A percentile compares a stretch with the other conserved stretches of the same genome.
These are phyloP conservation scores for Jaapia argillacea DNA, from an alignment of 768 basidiomycete species.

Conservation along the genomic window DNA sequence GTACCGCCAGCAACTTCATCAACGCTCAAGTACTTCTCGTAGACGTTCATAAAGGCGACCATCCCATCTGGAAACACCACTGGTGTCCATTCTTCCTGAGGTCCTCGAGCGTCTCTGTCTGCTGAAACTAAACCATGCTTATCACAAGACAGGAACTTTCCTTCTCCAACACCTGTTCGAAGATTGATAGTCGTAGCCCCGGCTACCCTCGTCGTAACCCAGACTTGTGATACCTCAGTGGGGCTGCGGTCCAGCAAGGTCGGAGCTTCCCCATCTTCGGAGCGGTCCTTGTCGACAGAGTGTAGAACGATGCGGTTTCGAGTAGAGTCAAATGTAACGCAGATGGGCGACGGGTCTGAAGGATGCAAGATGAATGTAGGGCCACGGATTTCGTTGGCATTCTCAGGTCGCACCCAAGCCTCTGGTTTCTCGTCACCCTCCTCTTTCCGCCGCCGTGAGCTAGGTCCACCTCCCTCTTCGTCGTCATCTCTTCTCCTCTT, in stretches of 20 bases:
- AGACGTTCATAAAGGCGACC: conserved; percentile 81
- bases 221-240: conserved; percentile 79
- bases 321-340: conserved; percentile 69
- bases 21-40: conserved; percentile 78
- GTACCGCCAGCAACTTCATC: conserved; percentile 84
- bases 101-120: conserved; percentile 82
- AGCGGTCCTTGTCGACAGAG: conserved; percentile 47
- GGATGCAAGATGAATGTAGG: conserved; percentile 84
- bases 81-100: conserved; percentile 92
- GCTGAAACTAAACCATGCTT: conserved; percentile 76
- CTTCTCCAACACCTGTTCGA: conserved; percentile 78
- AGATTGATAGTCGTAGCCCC: conserved; percentile 80
- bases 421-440: conserved; percentile 57
- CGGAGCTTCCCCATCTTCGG: conserved; percentile 34
- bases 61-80: conserved; percentile 75
- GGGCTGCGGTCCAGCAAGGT: conserved; percentile 59
- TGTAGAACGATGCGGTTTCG: conserved; percentile 63
- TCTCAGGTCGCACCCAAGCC: conserved; percentile 72
- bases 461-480: conserved; percentile 33
- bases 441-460: conserved; percentile 37
- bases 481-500: conserved; percentile 59
- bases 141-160: conserved; percentile 87
- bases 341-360: conserved; percentile 69
- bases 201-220: conserved; percentile 82
- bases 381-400: conserved; percentile 66